phyloP scores from a whole-genome alignment of 345 rosid species.

The Cardiospermum halicacabum region DNA sequence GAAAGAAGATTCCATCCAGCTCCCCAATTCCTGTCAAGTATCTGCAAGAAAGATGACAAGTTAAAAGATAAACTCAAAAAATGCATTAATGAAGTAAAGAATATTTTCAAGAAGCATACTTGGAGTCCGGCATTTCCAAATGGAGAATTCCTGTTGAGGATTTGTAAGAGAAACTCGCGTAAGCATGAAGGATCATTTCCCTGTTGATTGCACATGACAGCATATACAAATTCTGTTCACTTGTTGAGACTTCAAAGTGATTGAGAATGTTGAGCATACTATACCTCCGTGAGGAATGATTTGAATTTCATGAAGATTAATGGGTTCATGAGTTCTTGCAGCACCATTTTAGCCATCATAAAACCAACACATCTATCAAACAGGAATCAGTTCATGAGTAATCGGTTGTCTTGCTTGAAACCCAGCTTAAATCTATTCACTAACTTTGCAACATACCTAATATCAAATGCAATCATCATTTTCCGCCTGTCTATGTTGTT shows the following conservation, averaged over 20 bases:
- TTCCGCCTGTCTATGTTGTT: constrained; percentile 55
- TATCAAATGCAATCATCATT: constrained; percentile 99
- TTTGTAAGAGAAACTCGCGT: constrained; percentile 74
- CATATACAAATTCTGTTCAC: neutral
- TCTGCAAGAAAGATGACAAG: constrained; percentile 36
- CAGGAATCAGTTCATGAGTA: constrained; percentile 15
- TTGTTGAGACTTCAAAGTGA: neutral
- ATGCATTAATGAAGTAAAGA: neutral
- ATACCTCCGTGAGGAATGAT: constrained; percentile 76
- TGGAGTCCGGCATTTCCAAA: constrained; percentile 78
- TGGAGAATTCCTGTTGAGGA: constrained; percentile 52
- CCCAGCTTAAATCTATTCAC: neutral
- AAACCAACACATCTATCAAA: constrained; percentile 78
- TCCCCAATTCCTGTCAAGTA: constrained; percentile 94
- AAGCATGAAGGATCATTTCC: constrained; percentile 89
- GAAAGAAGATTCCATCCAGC: constrained; percentile 96
- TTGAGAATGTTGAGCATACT: neutral
- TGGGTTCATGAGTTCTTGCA: constrained; percentile 91
- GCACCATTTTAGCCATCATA: constrained; percentile 99
- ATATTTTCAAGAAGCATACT: constrained; percentile 33
- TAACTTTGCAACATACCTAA: constrained; percentile 49
- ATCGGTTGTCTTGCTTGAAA: constrained; percentile 5
- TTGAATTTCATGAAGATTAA: constrained; percentile 65
- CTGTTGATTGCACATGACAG: constrained; percentile 31
- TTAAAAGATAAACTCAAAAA: constrained; percentile 10